Evolutionary conservation across 2,329 filamentous ascomycete genomes (phyloP).

Genomic region (Hymenoscyphus infarciens): DNA sequence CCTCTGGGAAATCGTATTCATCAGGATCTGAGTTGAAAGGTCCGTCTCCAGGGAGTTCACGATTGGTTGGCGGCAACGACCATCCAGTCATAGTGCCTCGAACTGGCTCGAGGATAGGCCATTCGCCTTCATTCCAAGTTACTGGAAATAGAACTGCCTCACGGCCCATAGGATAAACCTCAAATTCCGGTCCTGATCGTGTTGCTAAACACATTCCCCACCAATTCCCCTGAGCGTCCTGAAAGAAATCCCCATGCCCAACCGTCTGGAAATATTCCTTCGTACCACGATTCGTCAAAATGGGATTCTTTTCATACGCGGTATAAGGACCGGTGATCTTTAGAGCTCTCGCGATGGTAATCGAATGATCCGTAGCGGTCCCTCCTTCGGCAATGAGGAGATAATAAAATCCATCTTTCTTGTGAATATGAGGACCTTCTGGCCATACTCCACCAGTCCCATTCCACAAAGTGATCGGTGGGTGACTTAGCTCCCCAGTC

Average conservation of each 20-base stretch:
- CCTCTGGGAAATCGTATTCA: conserved; percentile 44
- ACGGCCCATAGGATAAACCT: conserved; percentile 49
- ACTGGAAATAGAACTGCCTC: conserved; percentile 49
- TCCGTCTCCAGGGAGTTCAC: conserved; percentile 39
- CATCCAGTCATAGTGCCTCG: conserved; percentile 43
- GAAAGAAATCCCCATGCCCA: conserved; percentile 55
- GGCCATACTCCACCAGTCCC: conserved; percentile 43
- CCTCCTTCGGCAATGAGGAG: conserved; percentile 53
- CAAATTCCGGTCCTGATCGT: conserved; percentile 43
- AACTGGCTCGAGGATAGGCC: conserved; percentile 45
- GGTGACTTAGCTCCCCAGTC: conserved; percentile 34
- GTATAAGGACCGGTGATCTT: conserved; percentile 45
- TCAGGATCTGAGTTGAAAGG: conserved; percentile 41
- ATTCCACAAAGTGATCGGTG: conserved; percentile 42
- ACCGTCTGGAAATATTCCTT: conserved; percentile 48
- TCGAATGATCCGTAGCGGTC: conserved; percentile 47
- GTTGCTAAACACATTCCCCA: conserved; percentile 49
- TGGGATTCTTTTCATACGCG: conserved; percentile 41
- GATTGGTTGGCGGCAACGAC: conserved; percentile 21
- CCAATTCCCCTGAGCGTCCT: conserved; percentile 49
- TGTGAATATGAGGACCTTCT: conserved; percentile 53
- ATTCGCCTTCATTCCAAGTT: conserved; percentile 47
- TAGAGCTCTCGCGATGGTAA: conserved; percentile 45
- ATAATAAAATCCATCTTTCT: conserved; percentile 49
- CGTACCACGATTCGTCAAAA: conserved; percentile 45